Base-by-base conservation (phyloP, 2,329 filamentous ascomycete species). In the Paracoccidioides brasiliensis region DNA sequence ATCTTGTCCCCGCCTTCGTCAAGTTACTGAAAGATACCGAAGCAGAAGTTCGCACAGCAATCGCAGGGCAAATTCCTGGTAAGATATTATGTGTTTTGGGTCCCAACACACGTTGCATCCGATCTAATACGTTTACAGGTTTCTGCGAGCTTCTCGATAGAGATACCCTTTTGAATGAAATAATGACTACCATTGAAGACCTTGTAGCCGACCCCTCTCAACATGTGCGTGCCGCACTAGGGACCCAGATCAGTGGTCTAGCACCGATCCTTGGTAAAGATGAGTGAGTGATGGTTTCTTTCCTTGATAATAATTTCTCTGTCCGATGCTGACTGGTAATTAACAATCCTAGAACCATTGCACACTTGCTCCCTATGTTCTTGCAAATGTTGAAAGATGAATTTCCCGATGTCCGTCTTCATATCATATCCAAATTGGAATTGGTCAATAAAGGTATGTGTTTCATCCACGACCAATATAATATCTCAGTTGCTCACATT, bases 371-470 rank as follows among this genome's bases (percentile, higher is more conserved):
- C 46, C 93, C 93, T 54, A 98, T 98, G 91, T 97, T 98, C 74
- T 80, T 98, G 54, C 88, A 95, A 71, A 98, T 98, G 93, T 84
- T 98, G 65, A 98, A 97, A 80, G 93, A 98, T 66, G 93, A 98
- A 69, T 97, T 96, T 72, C 93, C 93, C 28, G 93, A 98, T 69
- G 93, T 98, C 53, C 86, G 93, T 60, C 83, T 98, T 57, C 95
- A 98, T 75, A 98, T 98, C 71, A 98, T 98, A 67, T 97, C 93
- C n/a, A 98, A 98, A 75, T 83, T 98, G 55, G 94, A 98, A 76
- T 82, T 94, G 60, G 93, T 98, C 61, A 98, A 98, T 75, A 88
- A 96, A 74, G 88, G 88, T 90, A 76, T 60, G 75, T 30, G 8
- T 30, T 41, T 45, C 22, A 37, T 40, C 15, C 33, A 38, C 5